Evolutionary conservation across 106 monocot species (phyloP).

Genomic region (Acorus calamus): DNA sequence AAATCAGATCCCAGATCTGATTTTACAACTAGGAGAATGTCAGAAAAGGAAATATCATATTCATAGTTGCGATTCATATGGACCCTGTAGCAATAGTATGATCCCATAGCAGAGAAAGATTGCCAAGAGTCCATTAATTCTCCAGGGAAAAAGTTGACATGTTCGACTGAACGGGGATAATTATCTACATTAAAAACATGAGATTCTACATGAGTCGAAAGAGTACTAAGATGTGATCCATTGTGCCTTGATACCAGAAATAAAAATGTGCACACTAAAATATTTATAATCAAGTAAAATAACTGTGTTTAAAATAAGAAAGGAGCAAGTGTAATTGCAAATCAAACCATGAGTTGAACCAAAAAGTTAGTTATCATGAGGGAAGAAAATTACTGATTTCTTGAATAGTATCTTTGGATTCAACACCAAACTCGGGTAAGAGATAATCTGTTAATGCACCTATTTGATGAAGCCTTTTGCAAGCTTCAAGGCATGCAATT

Average conservation of each 20-base stretch:
- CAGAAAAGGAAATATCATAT: constrained; percentile 8
- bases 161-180: constrained; percentile 17
- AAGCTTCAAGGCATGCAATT: constrained; percentile 54
- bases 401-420: constrained; percentile 12
- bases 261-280: no score
- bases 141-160: constrained; percentile 35
- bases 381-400: constrained; percentile 20
- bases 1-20: constrained; percentile 48
- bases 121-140: constrained; percentile 48
- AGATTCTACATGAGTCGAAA: neutral
- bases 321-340: neutral
- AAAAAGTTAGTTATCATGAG: neutral
- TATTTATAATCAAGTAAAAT: no score
- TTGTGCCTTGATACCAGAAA: no score
- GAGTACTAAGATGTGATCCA: neutral
- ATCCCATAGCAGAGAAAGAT: constrained; percentile 30
- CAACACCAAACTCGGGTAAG: constrained; percentile 25
- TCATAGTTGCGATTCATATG: constrained; percentile 11
- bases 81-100: constrained; percentile 50
- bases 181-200: constrained; percentile 2
- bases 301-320: neutral
- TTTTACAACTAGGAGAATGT: constrained; percentile 44
- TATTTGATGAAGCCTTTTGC: constrained; percentile 39
- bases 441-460: constrained; percentile 49
- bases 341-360: neutral